These are phyloP conservation scores for Tolypocladium guangdongense DNA, from an alignment of 2,329 filamentous ascomycete species.

Conservation along the genomic window DNA sequence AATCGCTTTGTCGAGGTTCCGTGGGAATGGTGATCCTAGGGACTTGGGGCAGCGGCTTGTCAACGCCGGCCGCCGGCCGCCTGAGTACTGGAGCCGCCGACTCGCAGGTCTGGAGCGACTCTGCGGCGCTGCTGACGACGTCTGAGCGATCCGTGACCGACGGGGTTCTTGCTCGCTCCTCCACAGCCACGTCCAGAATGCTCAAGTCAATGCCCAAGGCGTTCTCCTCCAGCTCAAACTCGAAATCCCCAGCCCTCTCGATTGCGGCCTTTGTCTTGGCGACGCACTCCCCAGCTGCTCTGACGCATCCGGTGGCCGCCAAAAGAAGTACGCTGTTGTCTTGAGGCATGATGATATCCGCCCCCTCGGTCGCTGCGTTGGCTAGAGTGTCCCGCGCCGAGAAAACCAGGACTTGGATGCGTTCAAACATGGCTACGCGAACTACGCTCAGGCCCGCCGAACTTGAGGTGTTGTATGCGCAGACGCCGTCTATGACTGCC, in stretches of 20 bases:
- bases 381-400: conserved; percentile 72
- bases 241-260: conserved; percentile 83
- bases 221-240: conserved; percentile 59
- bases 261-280: conserved; percentile 77
- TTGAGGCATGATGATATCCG: conserved; percentile 70
- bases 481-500: conserved; percentile 70
- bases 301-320: conserved; percentile 79
- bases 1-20: conserved; percentile 18
- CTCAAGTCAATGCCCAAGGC: conserved; percentile 45
- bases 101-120: conserved; percentile 25
- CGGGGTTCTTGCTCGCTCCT: conserved; percentile 20
- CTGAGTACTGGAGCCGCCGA: conserved; percentile 24
- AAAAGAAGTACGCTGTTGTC: conserved; percentile 65
- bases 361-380: conserved; percentile 55
- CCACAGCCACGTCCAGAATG: conserved; percentile 32
- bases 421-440: conserved; percentile 66
- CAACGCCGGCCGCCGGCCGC: conserved; percentile 33
- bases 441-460: conserved; percentile 56
- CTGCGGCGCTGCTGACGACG: conserved; percentile 26
- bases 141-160: conserved; percentile 25
- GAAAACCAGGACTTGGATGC: conserved; percentile 68
- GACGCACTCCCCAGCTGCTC: conserved; percentile 83
- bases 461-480: conserved; percentile 61
- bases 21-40: conserved; percentile 40
- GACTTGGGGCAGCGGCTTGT: conserved; percentile 59